phyloP scores from a whole-genome alignment of 23 red algal genomes.

The Gracilaria vermiculophylla region DNA sequence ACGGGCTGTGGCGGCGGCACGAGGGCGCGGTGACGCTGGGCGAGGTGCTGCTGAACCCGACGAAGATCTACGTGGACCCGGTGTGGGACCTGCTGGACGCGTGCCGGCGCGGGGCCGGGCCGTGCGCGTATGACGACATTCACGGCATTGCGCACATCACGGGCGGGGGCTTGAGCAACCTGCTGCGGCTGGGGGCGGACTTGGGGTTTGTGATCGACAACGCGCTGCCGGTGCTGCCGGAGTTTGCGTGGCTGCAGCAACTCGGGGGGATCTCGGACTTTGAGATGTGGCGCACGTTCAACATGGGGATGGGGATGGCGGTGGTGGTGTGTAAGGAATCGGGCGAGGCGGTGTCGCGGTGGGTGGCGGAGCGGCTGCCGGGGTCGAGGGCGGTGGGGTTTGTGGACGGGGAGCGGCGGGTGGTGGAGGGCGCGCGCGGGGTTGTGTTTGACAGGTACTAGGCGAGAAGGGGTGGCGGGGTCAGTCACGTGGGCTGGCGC shows the following conservation, averaged over 20 bases:
- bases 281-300: conserved; percentile 96
- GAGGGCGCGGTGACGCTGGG: conserved; percentile 60
- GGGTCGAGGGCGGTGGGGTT: conserved; percentile 68
- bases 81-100: conserved; percentile 70
- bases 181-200: conserved; percentile 71
- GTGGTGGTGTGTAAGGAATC: conserved; percentile 62
- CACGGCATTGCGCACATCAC: conserved; percentile 91
- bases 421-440: conserved; percentile 42
- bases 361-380: conserved; percentile 58
- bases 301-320: conserved; percentile 98
- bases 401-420: conserved; percentile 34
- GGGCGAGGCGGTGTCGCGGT: conserved; percentile 28
- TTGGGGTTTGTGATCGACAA: conserved; percentile 77
- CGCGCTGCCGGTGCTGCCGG: conserved; percentile 79
- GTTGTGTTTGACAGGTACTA: conserved; percentile 88
- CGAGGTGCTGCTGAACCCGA: conserved; percentile 89
- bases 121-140: conserved; percentile 64
- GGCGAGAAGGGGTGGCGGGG: not conserved
- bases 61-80: conserved; percentile 92
- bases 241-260: conserved; percentile 86
- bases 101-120: conserved; percentile 15
- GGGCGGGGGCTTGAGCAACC: conserved; percentile 89
- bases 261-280: conserved; percentile 52
- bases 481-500: not conserved
- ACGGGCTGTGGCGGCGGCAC: conserved; percentile 13